phyloP scores from a whole-genome alignment of 2,329 filamentous ascomycete genomes.

The Huntiella savannae region DNA sequence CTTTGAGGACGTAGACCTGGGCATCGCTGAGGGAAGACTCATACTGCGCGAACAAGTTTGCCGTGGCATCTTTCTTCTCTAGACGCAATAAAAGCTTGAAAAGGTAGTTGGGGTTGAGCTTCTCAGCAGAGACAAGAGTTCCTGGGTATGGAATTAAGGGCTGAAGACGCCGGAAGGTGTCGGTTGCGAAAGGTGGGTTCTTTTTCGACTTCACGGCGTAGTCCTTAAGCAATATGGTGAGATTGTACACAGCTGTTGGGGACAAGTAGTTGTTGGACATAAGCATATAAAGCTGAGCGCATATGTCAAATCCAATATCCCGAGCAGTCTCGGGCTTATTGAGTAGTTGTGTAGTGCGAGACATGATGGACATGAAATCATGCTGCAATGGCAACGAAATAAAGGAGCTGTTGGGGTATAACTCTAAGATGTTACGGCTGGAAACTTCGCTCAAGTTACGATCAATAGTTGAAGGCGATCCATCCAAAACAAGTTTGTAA shows the following conservation, averaged over 20 bases:
- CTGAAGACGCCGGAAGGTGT: conserved; percentile 34
- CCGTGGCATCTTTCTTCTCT: too few species aligned
- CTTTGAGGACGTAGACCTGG: conserved; percentile 14
- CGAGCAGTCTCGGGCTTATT: conserved; percentile 18
- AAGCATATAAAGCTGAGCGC: conserved; percentile 45
- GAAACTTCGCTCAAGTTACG: not conserved
- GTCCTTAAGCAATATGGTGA: conserved; percentile 26
- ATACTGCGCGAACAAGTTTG: too few species aligned
- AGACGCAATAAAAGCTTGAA: conserved; percentile 17
- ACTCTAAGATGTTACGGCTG: not conserved
- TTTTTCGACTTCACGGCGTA: conserved; percentile 9
- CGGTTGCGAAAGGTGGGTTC: conserved; percentile 26
- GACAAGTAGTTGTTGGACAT: conserved; percentile 43
- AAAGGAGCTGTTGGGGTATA: not conserved
- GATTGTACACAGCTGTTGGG: conserved; percentile 28
- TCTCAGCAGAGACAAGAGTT: conserved; percentile 26
- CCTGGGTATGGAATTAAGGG: conserved; percentile 33
- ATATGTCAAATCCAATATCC: conserved; percentile 29
- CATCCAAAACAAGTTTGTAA: conserved; percentile 3
- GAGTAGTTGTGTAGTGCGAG: conserved; percentile 16
- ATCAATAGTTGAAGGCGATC: not conserved
- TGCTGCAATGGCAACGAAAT: not conserved
- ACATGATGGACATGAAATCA: conserved; percentile 3
- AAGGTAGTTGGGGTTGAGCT: conserved; percentile 24
- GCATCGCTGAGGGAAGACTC: not conserved